phyloP scores from a whole-genome alignment of 2,329 filamentous ascomycete species.

The Botrytis hyacinthi region DNA sequence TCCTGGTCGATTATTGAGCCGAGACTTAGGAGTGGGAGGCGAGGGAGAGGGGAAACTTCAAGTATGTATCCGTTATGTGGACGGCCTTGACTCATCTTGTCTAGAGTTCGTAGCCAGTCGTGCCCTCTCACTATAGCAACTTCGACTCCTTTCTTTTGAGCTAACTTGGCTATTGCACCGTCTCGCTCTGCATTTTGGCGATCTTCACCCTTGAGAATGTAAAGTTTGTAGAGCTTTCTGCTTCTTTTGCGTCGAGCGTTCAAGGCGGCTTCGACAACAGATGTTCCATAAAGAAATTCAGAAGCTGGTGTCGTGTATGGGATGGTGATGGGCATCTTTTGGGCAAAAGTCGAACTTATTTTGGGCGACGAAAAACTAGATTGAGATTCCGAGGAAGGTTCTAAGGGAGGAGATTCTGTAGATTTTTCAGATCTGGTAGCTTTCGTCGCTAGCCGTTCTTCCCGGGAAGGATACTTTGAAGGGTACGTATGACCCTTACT shows the following conservation, averaged over 20 bases:
- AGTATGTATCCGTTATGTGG: constrained; percentile 90
- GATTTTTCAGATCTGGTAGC: neutral
- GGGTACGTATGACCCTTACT: neutral
- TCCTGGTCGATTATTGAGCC: constrained; percentile 32
- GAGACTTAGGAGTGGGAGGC: constrained; percentile 62
- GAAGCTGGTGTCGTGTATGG: constrained; percentile 82
- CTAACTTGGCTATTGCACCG: constrained; percentile 46
- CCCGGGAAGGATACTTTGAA: constrained; percentile 10
- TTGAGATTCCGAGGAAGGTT: neutral
- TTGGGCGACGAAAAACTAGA: neutral
- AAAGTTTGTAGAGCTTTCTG: constrained; percentile 80
- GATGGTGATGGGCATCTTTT: constrained; percentile 43
- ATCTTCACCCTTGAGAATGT: constrained; percentile 64
- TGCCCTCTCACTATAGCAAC: constrained; percentile 56
- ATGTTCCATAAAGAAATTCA: constrained; percentile 85
- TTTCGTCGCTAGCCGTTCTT: constrained; percentile 1
- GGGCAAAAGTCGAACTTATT: constrained; percentile 25
- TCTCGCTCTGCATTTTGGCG: constrained; percentile 50
- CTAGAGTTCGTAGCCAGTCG: constrained; percentile 65
- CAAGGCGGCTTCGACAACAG: constrained; percentile 77
- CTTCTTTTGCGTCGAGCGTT: constrained; percentile 51
- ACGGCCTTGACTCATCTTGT: constrained; percentile 77
- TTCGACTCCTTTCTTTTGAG: constrained; percentile 49
- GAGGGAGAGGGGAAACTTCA: constrained; percentile 80
- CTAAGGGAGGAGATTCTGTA: neutral